Evolutionary conservation across 257 asterid genomes (phyloP).

Genomic region (Gentiana dahurica): DNA sequence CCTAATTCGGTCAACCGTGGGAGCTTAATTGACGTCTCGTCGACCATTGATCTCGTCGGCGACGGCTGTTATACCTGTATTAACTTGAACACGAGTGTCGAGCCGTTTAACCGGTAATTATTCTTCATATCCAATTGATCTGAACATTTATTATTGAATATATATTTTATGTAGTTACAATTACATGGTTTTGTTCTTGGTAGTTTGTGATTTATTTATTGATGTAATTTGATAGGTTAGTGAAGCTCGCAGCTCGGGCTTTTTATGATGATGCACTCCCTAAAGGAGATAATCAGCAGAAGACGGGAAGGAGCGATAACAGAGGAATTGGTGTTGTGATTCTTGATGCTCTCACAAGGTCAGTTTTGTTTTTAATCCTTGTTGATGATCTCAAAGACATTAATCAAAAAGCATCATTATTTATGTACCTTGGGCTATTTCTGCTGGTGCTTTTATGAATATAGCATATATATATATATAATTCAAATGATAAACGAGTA

Average conservation of each 20-base stretch:
- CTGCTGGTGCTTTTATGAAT: no score
- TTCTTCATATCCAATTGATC: neutral
- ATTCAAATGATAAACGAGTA: no score
- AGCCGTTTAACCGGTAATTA: constrained; percentile 23
- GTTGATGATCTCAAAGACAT: no score
- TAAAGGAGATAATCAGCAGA: constrained; percentile 77
- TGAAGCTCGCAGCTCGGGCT: constrained; percentile 83
- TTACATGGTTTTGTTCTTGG: no score
- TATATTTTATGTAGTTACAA: neutral
- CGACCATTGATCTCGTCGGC: no score
- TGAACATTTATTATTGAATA: no score
- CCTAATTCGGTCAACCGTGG: no score
- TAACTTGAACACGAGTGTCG: constrained; percentile 13
- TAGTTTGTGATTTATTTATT: neutral
- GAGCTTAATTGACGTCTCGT: no score
- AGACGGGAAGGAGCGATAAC: constrained; percentile 83
- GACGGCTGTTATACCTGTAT: neutral
- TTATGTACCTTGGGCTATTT: no score
- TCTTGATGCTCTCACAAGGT: constrained; percentile 96
- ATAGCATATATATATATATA: no score
- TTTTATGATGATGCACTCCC: constrained; percentile 81
- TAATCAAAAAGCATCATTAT: no score
- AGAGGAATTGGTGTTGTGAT: constrained; percentile 90
- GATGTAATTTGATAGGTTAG: constrained; percentile 40
- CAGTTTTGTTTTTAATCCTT: no score